These are phyloP conservation scores for Aspergillus sp. DNA, from an alignment of 2,329 filamentous ascomycete species.

Conservation along the genomic window DNA sequence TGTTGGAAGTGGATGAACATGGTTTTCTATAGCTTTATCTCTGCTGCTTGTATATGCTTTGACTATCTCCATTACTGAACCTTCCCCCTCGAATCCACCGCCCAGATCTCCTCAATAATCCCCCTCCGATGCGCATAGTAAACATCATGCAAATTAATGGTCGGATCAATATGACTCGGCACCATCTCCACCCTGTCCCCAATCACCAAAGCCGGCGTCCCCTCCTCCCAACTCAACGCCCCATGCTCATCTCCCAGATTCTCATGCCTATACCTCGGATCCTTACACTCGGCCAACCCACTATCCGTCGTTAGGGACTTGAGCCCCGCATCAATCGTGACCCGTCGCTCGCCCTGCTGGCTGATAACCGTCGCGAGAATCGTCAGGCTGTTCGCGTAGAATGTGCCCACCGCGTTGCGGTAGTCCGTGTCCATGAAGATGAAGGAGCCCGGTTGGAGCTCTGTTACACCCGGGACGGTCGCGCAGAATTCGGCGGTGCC, in stretches of 20 bases:
- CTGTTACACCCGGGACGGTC: slow-evolving; percentile 55
- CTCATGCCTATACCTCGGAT: slow-evolving; percentile 48
- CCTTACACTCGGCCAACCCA: slow-evolving; percentile 55
- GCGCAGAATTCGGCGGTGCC: slow-evolving; percentile 60
- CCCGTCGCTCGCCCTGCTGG: slow-evolving; percentile 48
- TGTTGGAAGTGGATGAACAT: too few species aligned
- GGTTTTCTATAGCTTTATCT: too few species aligned
- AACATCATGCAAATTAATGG: slow-evolving; percentile 57
- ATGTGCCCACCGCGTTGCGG: slow-evolving; percentile 55
- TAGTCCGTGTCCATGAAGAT: slow-evolving; percentile 65
- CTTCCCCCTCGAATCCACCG: slow-evolving; percentile 56
- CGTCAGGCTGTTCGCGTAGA: slow-evolving; percentile 56
- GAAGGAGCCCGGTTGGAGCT: slow-evolving; percentile 60
- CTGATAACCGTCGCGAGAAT: slow-evolving; percentile 56
- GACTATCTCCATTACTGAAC: slow-evolving; percentile 47
- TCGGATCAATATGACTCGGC: slow-evolving; percentile 60
- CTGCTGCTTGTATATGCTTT: too few species aligned
- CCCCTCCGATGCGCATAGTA: slow-evolving; percentile 57
- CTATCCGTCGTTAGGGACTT: slow-evolving; percentile 59
- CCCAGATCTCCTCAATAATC: slow-evolving; percentile 57
- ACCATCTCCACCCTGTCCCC: slow-evolving; percentile 58
- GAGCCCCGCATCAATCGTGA: slow-evolving; percentile 57
- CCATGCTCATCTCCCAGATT: slow-evolving; percentile 58
- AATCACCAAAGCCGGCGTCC: slow-evolving; percentile 42
- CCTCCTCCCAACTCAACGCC: slow-evolving; percentile 52